Percentiles rank a stretch among this genome's conserved stretches.
Evolutionary conservation across 768 basidiomycete species (phyloP).

Genomic region (Pseudohyphozyma bogoriensis): DNA sequence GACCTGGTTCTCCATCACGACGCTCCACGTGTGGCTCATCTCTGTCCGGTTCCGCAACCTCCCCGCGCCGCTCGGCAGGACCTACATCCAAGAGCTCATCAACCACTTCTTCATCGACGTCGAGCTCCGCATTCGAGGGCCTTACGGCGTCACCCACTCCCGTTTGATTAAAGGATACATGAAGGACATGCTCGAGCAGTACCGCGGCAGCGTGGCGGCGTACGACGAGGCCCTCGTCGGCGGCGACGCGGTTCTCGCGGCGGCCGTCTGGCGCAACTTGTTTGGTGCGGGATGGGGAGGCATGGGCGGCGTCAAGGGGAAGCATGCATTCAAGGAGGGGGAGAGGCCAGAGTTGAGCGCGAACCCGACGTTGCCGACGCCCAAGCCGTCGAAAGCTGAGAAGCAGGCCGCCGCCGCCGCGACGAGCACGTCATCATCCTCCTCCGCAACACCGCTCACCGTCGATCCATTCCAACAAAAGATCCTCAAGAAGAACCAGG

Average conservation of each 20-base stretch:
- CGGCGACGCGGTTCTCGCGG: constrained; percentile 77
- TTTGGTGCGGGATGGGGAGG: constrained; percentile 69
- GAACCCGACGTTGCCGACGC: constrained; percentile 51
- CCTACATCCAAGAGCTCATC: constrained; percentile 69
- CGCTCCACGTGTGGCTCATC: constrained; percentile 84
- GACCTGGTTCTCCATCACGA: constrained; percentile 90
- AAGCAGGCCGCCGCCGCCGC: constrained; percentile 6
- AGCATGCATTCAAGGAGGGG: constrained; percentile 46
- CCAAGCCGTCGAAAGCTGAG: constrained; percentile 50
- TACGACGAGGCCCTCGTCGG: constrained; percentile 56
- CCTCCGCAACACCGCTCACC: too few relatives aligned
- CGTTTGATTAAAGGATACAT: constrained; percentile 72
- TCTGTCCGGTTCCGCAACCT: constrained; percentile 78
- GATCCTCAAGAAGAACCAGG: constrained; percentile 27
- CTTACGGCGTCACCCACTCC: constrained; percentile 53
- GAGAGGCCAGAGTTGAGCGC: constrained; percentile 39
- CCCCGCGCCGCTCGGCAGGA: constrained; percentile 53
- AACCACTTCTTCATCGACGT: constrained; percentile 94
- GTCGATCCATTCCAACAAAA: constrained; percentile 29
- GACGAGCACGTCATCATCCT: too few relatives aligned
- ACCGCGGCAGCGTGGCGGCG: constrained; percentile 67
- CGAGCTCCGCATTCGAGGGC: constrained; percentile 74
- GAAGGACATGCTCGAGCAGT: constrained; percentile 77
- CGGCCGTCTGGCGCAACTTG: constrained; percentile 81
- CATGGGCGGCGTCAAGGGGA: constrained; percentile 36